phyloP scores from a whole-genome alignment of 208 protist genomes.

The Vickermania spadyakhi region DNA sequence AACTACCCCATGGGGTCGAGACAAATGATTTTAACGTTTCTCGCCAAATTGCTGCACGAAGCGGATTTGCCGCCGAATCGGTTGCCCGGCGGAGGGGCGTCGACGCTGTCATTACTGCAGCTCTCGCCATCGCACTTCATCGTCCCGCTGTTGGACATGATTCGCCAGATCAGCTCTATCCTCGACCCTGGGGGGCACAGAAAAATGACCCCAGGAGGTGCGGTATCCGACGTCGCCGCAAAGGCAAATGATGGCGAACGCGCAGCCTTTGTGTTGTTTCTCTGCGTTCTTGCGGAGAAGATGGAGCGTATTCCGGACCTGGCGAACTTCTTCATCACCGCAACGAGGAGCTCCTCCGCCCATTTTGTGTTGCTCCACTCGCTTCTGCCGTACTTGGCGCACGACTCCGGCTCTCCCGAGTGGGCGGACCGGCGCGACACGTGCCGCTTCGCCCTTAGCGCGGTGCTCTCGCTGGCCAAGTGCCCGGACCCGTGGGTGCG shows the following conservation, averaged over 20 bases:
- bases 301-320: slow-evolving; percentile 55
- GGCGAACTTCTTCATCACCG: slow-evolving; percentile 33
- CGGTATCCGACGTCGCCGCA: slow-evolving; percentile 4
- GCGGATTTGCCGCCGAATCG: slow-evolving; percentile 30
- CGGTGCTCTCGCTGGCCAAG: slow-evolving; percentile 53
- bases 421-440: slow-evolving; percentile 38
- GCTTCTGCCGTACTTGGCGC: slow-evolving; percentile 34
- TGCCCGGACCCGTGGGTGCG: slow-evolving; percentile 57
- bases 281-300: slow-evolving; percentile 49
- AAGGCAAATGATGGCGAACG: slow-evolving; percentile 11
- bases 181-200: slow-evolving; percentile 18
- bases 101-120: slow-evolving; percentile 34
- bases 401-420: slow-evolving; percentile 28
- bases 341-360: neutral
- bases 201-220: neutral
- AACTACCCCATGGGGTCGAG: slow-evolving; percentile 46
- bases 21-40: slow-evolving; percentile 43
- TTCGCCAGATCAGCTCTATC: slow-evolving; percentile 27
- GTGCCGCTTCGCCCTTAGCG: slow-evolving; percentile 46
- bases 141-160: slow-evolving; percentile 57
- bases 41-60: slow-evolving; percentile 34
- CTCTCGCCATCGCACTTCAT: slow-evolving; percentile 33
- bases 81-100: slow-evolving; percentile 12
- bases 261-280: slow-evolving; percentile 35
- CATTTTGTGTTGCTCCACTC: neutral